phyloP scores from a whole-genome alignment of 148 eudicot genomes.

The Bassia scoparia region DNA sequence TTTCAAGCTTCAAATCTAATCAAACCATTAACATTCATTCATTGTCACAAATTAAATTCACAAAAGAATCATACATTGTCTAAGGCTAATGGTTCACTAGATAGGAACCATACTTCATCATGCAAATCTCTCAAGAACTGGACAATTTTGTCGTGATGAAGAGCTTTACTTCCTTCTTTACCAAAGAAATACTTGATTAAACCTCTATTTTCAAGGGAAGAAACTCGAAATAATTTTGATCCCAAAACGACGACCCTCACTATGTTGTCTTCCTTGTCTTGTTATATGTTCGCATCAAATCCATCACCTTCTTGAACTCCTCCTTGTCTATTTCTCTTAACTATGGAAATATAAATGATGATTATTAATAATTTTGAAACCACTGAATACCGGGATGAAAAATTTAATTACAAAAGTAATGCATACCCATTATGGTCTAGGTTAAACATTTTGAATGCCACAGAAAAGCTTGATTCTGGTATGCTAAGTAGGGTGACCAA shows the following conservation, averaged over 20 bases:
- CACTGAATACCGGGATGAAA: background rate
- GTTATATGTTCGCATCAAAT: slow-evolving; percentile 65
- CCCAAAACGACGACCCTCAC: slow-evolving; percentile 58
- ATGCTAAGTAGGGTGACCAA: slow-evolving; percentile 63
- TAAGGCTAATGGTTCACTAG: background rate
- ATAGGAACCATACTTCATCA: slow-evolving; percentile 48
- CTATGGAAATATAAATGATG: background rate
- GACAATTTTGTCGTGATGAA: slow-evolving; percentile 59
- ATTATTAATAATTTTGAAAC: background rate
- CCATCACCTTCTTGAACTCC: slow-evolving; percentile 88
- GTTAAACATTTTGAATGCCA: slow-evolving; percentile 89
- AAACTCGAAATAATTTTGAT: slow-evolving; percentile 49
- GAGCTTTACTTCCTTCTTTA: slow-evolving; percentile 67
- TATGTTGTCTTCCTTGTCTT: slow-evolving; percentile 71
- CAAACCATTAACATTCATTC: background rate
- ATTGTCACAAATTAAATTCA: no score
- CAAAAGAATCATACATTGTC: no score
- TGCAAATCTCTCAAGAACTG: slow-evolving; percentile 79
- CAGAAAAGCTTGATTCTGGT: slow-evolving; percentile 70
- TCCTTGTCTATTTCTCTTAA: slow-evolving; percentile 74
- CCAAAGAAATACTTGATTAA: slow-evolving; percentile 79
- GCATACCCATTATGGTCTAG: slow-evolving; percentile 62
- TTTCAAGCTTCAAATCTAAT: slow-evolving; percentile 59
- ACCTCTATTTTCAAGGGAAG: slow-evolving; percentile 76
- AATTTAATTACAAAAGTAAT: background rate